Base-by-base conservation (phyloP, 164 flowering plant species). In the Macadamia integrifolia region DNA sequence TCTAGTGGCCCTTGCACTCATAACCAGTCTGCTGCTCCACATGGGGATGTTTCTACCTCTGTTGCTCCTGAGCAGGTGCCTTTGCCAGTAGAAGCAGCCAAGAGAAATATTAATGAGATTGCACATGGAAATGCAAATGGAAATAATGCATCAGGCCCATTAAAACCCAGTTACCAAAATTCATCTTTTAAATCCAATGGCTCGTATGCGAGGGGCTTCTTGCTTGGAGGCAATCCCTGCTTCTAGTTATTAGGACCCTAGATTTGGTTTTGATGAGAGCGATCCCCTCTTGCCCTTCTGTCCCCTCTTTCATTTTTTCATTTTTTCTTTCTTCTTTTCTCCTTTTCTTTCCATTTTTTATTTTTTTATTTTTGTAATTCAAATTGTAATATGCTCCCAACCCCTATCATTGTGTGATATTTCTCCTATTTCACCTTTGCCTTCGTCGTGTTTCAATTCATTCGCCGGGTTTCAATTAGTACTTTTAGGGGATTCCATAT, bases 31-130 rank as follows among this genome's bases (percentile, higher is more conserved):
- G 61, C 79, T 9, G 62, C 76, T 60, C 9, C 81, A 0, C 78
- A 80, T 44, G 78, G 73, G 0, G 88, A 87, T 13, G 77, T 78
- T 72, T 68, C 87, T 10, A 75, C 84, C 10, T 74, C 87, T 35
- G 73, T 66, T 7, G 68, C 84, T 62, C 71, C 85, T 66, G 92
- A 86, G 50, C 86, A 81, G 65, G 83, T 73, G 58, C 73, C 88
- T 28, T 55, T 86, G 66, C 64, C 91, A 23, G 86, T 78, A 57
- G 91, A 82, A 57, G 60, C 77, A 12, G 62, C 77, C n/a, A 84
- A 82, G 59, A 76, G 73, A 63, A 83, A 73, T 68, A 66, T 83
- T n/a, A 80, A 73, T 63, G 78, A 82, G 0, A 60, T 71, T 66
- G 63, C 73, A 7, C 83, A 73, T 64, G 80, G 75, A 0, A 77